Evolutionary conservation across 345 rosid genomes (phyloP).

Genomic region (Cardamine resedifolia): DNA sequence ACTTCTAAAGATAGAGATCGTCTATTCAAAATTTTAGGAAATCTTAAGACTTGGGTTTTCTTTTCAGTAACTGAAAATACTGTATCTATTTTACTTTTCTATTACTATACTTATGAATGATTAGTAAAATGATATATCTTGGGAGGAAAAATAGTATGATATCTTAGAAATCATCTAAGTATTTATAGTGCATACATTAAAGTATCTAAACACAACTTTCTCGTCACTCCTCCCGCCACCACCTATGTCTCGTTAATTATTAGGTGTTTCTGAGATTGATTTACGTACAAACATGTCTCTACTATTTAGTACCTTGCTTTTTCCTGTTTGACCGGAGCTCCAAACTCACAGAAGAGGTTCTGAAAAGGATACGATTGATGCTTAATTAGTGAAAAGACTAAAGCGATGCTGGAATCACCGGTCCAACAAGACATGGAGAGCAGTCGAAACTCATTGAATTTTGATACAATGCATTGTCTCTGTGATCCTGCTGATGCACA

Average conservation of each 20-base stretch:
- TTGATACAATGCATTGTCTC: conserved; percentile 51
- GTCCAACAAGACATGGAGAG: conserved; percentile 24
- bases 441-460: conserved; percentile 31
- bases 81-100: not conserved
- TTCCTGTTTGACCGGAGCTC: no score
- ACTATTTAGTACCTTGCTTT: conserved; percentile 58
- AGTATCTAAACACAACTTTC: no score
- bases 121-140: no score
- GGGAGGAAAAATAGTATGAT: no score
- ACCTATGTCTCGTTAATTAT: no score
- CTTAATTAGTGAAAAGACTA: conserved; percentile 40
- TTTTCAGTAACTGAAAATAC: not conserved
- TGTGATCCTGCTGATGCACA: conserved; percentile 54
- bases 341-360: conserved; percentile 47
- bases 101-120: no score
- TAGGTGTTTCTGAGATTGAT: no score
- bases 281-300: conserved; percentile 35
- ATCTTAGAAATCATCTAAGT: no score
- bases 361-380: conserved; percentile 42
- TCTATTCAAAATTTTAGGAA: not conserved
- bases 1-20: not conserved
- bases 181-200: no score
- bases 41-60: not conserved
- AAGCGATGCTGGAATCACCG: conserved; percentile 27
- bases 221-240: no score